phyloP scores from a whole-genome alignment of 768 basidiomycete genomes.

The Cytidiella melzeri region DNA sequence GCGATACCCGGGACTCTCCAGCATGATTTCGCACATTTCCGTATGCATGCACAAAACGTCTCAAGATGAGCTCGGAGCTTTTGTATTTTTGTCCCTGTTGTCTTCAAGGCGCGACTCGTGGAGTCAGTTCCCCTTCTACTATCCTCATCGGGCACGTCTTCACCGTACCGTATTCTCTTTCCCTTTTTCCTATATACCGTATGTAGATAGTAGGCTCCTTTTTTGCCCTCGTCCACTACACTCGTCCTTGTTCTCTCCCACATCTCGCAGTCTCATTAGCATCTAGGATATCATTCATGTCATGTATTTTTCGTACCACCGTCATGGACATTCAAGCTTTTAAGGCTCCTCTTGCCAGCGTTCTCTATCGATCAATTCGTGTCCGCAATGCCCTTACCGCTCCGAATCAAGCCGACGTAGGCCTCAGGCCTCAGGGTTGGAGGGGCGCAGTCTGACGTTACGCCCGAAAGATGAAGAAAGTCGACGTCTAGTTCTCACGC shows the following conservation, averaged over 20 bases:
- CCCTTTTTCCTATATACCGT: not conserved
- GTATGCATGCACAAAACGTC: constrained; percentile 3
- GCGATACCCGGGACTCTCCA: not conserved
- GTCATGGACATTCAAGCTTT: not conserved
- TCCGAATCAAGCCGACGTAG: not conserved
- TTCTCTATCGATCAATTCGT: not conserved
- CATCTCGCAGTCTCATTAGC: not conserved
- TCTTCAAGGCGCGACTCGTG: not conserved
- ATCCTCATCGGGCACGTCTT: not conserved
- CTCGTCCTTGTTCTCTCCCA: not conserved
- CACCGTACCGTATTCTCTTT: not conserved
- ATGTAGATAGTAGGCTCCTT: not conserved
- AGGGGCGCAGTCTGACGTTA: not conserved
- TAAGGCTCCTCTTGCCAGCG: not conserved
- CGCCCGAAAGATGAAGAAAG: not conserved
- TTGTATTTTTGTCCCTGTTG: constrained; percentile 1
- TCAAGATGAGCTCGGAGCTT: constrained; percentile 7
- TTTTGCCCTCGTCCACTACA: not conserved
- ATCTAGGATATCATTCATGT: not conserved
- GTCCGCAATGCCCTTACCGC: not conserved
- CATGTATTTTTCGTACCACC: not conserved
- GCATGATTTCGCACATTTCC: not conserved
- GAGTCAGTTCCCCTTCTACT: not conserved
- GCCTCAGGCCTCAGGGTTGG: not conserved
- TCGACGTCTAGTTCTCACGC: not conserved